Percentiles rank a stretch among this genome's conserved stretches.
Evolutionary conservation across 108 stramenopile genomes (phyloP).

Genomic region (Phaeodactylum tricornutum): DNA sequence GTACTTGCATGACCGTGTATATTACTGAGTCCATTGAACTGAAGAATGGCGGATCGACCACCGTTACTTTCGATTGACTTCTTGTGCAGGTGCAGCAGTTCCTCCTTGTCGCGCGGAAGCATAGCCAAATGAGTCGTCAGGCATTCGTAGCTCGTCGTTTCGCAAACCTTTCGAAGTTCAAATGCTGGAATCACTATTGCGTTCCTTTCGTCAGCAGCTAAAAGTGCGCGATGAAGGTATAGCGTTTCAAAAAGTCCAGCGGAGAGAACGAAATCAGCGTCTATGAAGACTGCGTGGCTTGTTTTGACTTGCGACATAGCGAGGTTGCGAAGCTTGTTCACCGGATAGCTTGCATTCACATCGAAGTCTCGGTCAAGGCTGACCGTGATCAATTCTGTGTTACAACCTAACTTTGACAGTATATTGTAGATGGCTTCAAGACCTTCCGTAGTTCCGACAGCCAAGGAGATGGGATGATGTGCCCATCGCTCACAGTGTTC

Average conservation of each 20-base stretch:
- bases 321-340: slow-evolving; percentile 79
- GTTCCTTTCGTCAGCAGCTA: slow-evolving; percentile 23
- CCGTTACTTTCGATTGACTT: too few species aligned
- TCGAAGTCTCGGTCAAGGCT: too few species aligned
- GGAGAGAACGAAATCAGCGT: slow-evolving; percentile 85
- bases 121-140: slow-evolving; percentile 36
- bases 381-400: too few species aligned
- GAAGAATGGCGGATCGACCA: slow-evolving; percentile 8
- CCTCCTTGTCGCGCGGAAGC: slow-evolving; percentile 40
- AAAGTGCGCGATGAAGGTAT: slow-evolving; percentile 5
- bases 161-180: slow-evolving; percentile 30
- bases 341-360: too few species aligned
- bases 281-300: slow-evolving; percentile 68
- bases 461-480: too few species aligned
- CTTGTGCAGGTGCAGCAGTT: too few species aligned
- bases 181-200: slow-evolving; percentile 76
- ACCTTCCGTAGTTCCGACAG: slow-evolving; percentile 12
- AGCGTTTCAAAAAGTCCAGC: slow-evolving; percentile 46
- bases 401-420: background rate
- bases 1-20: slow-evolving; percentile 73
- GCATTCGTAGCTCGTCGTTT: background rate
- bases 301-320: slow-evolving; percentile 58
- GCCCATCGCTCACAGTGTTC: slow-evolving; percentile 51
- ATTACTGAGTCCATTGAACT: slow-evolving; percentile 71
- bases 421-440: slow-evolving; percentile 7